Percentiles rank a stretch among this genome's conserved stretches.
Conservation (phyloP, 306 rosid genomes). For the Gillenia trifoliata region DNA sequence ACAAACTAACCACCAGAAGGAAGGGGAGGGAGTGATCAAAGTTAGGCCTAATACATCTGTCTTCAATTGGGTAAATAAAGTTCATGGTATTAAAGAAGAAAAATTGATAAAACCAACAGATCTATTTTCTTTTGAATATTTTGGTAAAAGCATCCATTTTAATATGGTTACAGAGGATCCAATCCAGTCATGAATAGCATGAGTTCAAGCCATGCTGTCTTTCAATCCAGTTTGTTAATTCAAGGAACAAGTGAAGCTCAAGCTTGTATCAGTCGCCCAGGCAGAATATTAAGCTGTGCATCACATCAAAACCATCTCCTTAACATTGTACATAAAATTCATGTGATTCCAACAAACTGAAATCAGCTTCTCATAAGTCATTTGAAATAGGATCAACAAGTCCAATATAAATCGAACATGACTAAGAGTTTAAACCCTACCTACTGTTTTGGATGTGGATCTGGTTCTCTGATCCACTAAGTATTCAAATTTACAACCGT, state of each 20-base stretch:
- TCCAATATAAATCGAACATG: neutral
- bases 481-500: neutral
- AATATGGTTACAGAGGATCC: neutral
- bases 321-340: neutral
- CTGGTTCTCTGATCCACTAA: neutral
- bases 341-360: neutral
- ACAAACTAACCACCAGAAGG: neutral
- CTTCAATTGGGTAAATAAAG: too few species aligned
- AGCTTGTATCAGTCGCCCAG: neutral
- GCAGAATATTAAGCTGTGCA: neutral
- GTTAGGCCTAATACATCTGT: neutral
- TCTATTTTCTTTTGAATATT: neutral
- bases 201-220: neutral
- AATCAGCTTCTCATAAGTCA: neutral
- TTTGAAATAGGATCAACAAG: neutral
- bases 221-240: neutral
- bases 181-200: neutral
- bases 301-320: neutral
- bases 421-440: neutral
- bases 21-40: neutral
- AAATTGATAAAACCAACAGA: neutral
- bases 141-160: neutral
- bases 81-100: too few species aligned
- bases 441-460: neutral
- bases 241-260: neutral